A percentile compares a stretch with the other conserved stretches of the same genome.
phyloP scores from a whole-genome alignment of 352 stramenopile genomes.

The Chrysophaeum taylorii region DNA sequence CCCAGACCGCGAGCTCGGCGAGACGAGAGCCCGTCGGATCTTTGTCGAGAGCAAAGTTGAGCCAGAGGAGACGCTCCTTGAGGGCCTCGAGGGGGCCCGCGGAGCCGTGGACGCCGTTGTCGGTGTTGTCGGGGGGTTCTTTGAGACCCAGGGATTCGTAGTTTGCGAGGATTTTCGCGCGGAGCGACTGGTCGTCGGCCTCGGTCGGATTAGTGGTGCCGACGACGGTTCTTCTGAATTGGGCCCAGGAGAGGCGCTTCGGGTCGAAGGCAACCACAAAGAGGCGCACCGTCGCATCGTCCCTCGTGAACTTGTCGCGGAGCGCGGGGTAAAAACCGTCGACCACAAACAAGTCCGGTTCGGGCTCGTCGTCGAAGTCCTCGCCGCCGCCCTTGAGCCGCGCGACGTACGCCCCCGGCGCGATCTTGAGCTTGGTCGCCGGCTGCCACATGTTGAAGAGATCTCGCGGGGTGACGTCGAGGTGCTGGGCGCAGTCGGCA shows the following conservation, averaged over 20 bases:
- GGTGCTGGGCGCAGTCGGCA: slow-evolving; percentile 29
- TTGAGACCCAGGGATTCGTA: slow-evolving; percentile 14
- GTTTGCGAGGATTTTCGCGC: slow-evolving; percentile 4
- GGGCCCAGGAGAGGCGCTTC: slow-evolving; percentile 11
- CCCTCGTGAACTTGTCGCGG: slow-evolving; percentile 8
- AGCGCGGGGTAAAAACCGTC: slow-evolving; percentile 24
- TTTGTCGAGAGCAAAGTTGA: neutral
- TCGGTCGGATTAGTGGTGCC: slow-evolving; percentile 21
- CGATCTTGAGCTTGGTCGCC: slow-evolving; percentile 17
- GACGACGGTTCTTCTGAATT: slow-evolving; percentile 20
- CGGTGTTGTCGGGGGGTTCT: slow-evolving; percentile 2
- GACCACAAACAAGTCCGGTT: slow-evolving; percentile 20
- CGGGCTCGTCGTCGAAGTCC: slow-evolving; percentile 13
- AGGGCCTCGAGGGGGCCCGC: slow-evolving; percentile 23
- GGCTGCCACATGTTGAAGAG: neutral
- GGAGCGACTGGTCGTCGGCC: slow-evolving; percentile 6
- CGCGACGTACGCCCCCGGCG: slow-evolving; percentile 10
- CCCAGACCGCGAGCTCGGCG: slow-evolving; percentile 9
- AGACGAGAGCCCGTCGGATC: slow-evolving; percentile 17
- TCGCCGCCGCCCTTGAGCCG: slow-evolving; percentile 7
- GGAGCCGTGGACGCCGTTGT: slow-evolving; percentile 26
- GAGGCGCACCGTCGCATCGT: slow-evolving; percentile 9
- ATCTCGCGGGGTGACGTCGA: neutral
- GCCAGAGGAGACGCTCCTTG: slow-evolving; percentile 26
- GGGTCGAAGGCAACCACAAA: slow-evolving; percentile 18